Evolutionary conservation across 2,329 filamentous ascomycete genomes (phyloP), one percentile per base, ranked within the genome.

Genomic region (Fusarium pseudograminearum): DNA sequence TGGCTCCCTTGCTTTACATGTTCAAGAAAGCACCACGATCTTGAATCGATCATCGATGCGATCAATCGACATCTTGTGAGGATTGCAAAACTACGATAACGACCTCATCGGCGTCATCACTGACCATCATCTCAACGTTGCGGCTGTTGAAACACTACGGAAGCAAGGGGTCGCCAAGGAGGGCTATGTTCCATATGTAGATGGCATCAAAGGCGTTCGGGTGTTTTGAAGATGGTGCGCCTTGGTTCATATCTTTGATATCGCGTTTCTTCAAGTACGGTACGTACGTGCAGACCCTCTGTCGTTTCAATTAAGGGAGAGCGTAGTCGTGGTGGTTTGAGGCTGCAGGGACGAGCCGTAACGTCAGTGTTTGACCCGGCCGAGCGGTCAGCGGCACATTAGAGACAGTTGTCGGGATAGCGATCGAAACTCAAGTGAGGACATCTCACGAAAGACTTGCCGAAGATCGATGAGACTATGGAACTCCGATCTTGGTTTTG

Each of bases 401-500:
- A 62, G 57, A 61, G 42, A 50, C 41, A 52, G 12, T 40, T 24
- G 30, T 44, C 24, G 16, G 16, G 22, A 50, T 38, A 34, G 28
- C 30, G 61, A 69, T 69, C 61, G 61, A 54, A 41, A 47, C 42
- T 61, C 33, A 12, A 61, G 68, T 53, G 67, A 65, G 34, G 30
- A 54, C 50, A 50, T 48, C 34, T 54, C 47, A 55, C 33, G 65
- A 48, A 56, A 59, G 50, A 31, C 26, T 57, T 33, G 46, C 22
- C 38, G 30, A 50, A 30, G 26, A 42, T 58, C 69, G 69, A 71
- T 71, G 65, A 57, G 54, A 42, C 52, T 57, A 57, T 24, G 22
- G 45, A 72, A 63, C 44, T 62, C 55, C 69, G 69, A 72, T 72
- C 53, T 57, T 60, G 53, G 38, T 44, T 55, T 34, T 60, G 56